These are phyloP conservation scores for Nemania serpens DNA, from an alignment of 2,329 filamentous ascomycete genomes.

Conservation along the genomic window DNA sequence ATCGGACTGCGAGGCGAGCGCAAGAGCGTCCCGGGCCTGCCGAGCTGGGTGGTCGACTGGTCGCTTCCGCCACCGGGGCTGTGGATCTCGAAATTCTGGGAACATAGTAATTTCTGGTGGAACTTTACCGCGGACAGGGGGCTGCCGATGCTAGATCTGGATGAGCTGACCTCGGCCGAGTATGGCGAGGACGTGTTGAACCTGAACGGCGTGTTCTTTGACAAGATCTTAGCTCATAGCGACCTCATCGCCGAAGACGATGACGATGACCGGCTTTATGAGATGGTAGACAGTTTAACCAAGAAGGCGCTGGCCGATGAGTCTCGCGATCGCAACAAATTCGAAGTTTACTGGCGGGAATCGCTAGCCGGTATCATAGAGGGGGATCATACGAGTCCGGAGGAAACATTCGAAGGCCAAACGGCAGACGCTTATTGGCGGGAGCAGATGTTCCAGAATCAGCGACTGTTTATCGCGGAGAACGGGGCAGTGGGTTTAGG, in stretches of 20 bases:
- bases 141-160: conserved; percentile 18
- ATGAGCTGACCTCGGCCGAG: conserved; percentile 9
- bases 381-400: conserved; percentile 9
- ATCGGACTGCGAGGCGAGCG: conserved; percentile 23
- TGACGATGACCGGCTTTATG: not conserved
- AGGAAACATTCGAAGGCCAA: not conserved
- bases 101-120: conserved; percentile 18
- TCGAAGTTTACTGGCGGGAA: conserved; percentile 23
- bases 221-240: conserved; percentile 14
- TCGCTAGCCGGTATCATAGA: conserved; percentile 18
- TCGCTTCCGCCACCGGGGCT: not conserved
- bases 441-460: conserved; percentile 16
- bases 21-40: conserved; percentile 17
- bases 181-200: conserved; percentile 22
- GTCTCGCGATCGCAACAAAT: conserved; percentile 13
- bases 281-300: conserved; percentile 9
- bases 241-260: conserved; percentile 12
- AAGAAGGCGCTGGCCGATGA: conserved; percentile 11
- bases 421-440: conserved; percentile 17
- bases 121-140: conserved; percentile 19
- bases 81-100: conserved; percentile 11
- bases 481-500: conserved; percentile 25
- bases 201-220: conserved; percentile 26
- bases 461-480: conserved; percentile 26
- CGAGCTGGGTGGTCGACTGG: conserved; percentile 29